phyloP scores from a whole-genome alignment of 192 early-diverging fungal genomes.

The Entomortierella beljakovae region DNA sequence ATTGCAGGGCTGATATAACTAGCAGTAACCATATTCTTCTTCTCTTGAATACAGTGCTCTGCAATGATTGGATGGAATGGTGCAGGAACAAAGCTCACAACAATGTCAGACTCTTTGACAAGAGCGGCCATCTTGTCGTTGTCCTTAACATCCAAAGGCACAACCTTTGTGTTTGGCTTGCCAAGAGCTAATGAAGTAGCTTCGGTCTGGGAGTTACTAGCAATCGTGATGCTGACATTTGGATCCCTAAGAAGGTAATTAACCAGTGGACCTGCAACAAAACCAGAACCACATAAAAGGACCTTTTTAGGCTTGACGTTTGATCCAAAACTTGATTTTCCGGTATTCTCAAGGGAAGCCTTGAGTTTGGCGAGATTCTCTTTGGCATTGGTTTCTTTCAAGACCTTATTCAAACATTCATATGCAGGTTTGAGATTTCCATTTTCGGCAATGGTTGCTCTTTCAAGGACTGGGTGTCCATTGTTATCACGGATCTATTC shows the following conservation, averaged over 20 bases:
- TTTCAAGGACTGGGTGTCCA: conserved; percentile 74
- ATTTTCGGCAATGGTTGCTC: conserved; percentile 82
- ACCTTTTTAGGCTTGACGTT: conserved; percentile 59
- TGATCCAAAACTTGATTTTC: conserved; percentile 16
- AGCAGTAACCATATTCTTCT: conserved; percentile 96
- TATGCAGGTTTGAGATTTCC: conserved; percentile 73
- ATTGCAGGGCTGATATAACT: conserved; percentile 96
- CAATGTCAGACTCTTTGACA: conserved; percentile 83
- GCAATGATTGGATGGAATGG: conserved; percentile 85
- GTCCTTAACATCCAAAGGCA: conserved; percentile 80
- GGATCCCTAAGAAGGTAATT: conserved; percentile 80
- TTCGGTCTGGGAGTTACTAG: conserved; percentile 81
- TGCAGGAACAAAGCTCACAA: conserved; percentile 92
- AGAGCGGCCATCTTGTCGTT: conserved; percentile 65
- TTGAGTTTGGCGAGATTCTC: conserved; percentile 51
- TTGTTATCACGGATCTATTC: conserved; percentile 60
- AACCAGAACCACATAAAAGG: conserved; percentile 88
- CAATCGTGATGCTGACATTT: conserved; percentile 76
- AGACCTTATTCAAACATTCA: conserved; percentile 60
- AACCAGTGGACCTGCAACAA: conserved; percentile 92
- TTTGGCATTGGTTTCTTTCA: conserved; percentile 47
- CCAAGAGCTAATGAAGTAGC: conserved; percentile 75
- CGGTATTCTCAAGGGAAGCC: conserved; percentile 17
- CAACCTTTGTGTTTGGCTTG: conserved; percentile 69
- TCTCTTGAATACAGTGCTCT: conserved; percentile 78